Base-by-base conservation (phyloP, 306 rosid species). In the Benincasa hispida region DNA sequence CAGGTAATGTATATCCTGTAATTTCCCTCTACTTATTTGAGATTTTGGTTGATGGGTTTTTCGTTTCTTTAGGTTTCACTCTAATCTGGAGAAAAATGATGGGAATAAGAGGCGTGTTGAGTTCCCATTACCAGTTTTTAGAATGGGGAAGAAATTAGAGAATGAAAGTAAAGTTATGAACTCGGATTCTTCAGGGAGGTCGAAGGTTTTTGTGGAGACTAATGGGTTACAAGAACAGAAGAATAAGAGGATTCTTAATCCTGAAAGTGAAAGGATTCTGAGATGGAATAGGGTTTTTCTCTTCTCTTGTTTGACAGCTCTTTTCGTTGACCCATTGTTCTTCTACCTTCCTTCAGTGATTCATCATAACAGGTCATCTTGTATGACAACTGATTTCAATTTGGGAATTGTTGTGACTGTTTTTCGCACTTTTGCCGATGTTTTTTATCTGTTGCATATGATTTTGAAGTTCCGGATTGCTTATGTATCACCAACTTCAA, bases 251-350 rank as follows among this genome's bases (percentile, higher is more conserved):
- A 86, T 91, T 83, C 84, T 91, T 78, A 96, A 94, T 82, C 98
- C 98, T 24, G 91, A 92, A 48, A 90, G 98, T 83, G 96, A 91
- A 32, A 37, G 77, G 4, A 81, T 84, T 82, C 67, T 94, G 84
- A 87, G 84, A 80, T 93, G 98, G 97, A 93, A 91, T 79, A 47
- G 93, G 50, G 81, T 86, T 34, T 91, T 94, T 65, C 81, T 94
- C 2, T 82, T 82, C 77, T 85, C 89, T 78, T 94, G 93, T 82
- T 69, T 94, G 56, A 82, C 90, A 4, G 83, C 97, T 8, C 85
- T 94, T 41, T 94, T 91, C 69, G 88, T 91, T 76, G 98, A 94
- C 81, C 97, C 97, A 5, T 72, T 94, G 22, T 94, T 94, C 84
- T 91, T 94, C 83, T 94, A 88, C 86, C 86, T 91, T 35, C 96